Percentiles rank a stretch among this genome's conserved stretches.
Evolutionary conservation across 2,329 filamentous ascomycete genomes (phyloP).

Genomic region (Clarireedia hainanense): DNA sequence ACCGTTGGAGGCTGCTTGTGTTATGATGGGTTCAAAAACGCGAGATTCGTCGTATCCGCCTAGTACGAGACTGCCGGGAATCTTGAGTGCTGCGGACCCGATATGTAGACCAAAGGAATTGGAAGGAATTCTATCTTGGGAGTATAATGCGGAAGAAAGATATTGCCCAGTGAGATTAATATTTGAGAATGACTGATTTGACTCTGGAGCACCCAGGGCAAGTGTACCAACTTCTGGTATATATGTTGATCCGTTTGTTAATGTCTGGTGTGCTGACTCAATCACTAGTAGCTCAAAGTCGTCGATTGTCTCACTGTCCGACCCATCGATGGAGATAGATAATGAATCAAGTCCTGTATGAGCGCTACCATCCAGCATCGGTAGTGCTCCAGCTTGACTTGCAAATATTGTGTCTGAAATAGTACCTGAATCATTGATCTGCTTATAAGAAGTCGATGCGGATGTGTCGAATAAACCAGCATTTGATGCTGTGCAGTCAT

Average conservation of each 20-base stretch:
- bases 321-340: background rate
- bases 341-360: background rate
- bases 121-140: slow-evolving; percentile 9
- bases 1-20: slow-evolving; percentile 8
- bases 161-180: slow-evolving; percentile 1
- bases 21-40: slow-evolving; percentile 10
- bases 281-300: background rate
- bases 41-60: slow-evolving; percentile 21
- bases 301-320: background rate
- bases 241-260: background rate
- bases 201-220: background rate
- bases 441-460: background rate
- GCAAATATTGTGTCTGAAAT: background rate
- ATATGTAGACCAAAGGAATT: slow-evolving; percentile 22
- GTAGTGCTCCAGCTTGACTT: background rate
- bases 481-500: background rate
- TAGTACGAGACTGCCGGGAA: slow-evolving; percentile 16
- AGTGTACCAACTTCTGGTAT: background rate
- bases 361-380: background rate
- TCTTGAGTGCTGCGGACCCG: slow-evolving; percentile 12
- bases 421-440: background rate
- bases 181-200: background rate
- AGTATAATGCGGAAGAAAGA: background rate
- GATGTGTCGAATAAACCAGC: background rate
- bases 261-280: background rate